These are phyloP conservation scores for Kurtzmaniella quercitrusa DNA, from an alignment of 1,139 yeast species.

Conservation along the genomic window DNA sequence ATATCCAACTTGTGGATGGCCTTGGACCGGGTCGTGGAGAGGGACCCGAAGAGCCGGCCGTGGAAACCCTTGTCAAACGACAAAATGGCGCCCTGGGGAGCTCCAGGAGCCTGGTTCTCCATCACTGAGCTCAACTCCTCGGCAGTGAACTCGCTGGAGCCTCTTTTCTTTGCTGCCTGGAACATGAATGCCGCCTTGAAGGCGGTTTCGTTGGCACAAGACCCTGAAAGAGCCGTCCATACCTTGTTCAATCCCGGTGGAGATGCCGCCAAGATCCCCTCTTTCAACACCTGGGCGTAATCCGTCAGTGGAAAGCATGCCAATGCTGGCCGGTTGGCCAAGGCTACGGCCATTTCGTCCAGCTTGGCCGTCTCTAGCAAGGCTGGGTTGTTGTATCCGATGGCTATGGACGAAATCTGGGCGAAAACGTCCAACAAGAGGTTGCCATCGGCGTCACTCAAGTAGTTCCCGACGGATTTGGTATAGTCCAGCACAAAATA, in stretches of 20 bases:
- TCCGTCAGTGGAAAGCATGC: constrained; percentile 70
- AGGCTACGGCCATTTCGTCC: constrained; percentile 61
- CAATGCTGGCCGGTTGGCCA: constrained; percentile 70
- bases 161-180: constrained; percentile 59
- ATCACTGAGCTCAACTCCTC: constrained; percentile 61
- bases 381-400: constrained; percentile 75
- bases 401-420: constrained; percentile 70
- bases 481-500: constrained; percentile 65
- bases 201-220: constrained; percentile 76
- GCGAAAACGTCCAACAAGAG: constrained; percentile 60
- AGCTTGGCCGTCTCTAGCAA: constrained; percentile 58
- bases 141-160: constrained; percentile 45
- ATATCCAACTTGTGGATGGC: constrained; percentile 72
- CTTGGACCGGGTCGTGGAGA: constrained; percentile 69
- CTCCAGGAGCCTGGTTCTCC: constrained; percentile 64
- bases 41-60: constrained; percentile 71
- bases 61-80: constrained; percentile 73
- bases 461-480: constrained; percentile 65
- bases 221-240: constrained; percentile 71
- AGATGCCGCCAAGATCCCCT: constrained; percentile 61
- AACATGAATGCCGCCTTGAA: constrained; percentile 76
- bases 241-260: constrained; percentile 63
- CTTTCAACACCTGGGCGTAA: constrained; percentile 43
- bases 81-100: constrained; percentile 61
- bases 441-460: constrained; percentile 70